A percentile compares a stretch with the other conserved stretches of the same genome.
These are phyloP conservation scores for Tolypocladium pustulatum DNA, from an alignment of 2,329 filamentous ascomycete genomes.

Conservation along the genomic window DNA sequence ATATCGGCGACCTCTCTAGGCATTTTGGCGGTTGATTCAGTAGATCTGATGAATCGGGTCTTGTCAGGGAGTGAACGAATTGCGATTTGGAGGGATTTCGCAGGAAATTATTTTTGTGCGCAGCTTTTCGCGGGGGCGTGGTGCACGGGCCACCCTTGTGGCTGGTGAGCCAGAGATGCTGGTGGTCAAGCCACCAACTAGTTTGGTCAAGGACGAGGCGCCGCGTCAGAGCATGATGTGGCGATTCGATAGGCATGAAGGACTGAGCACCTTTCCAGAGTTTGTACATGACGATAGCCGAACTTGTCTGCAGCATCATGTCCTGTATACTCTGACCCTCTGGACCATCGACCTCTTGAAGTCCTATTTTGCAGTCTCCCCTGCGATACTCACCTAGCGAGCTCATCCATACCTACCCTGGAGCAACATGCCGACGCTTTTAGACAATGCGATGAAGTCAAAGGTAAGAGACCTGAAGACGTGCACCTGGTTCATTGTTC, in stretches of 20 bases:
- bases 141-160: conserved; percentile 10
- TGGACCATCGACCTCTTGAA: neutral
- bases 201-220: neutral
- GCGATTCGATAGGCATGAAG: neutral
- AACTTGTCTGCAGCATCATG: neutral
- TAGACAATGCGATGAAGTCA: conserved; percentile 60
- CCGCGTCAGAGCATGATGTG: neutral
- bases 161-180: neutral
- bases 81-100: conserved; percentile 11
- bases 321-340: neutral
- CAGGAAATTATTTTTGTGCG: conserved; percentile 16
- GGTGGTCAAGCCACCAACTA: neutral
- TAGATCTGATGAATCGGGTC: conserved; percentile 13
- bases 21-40: conserved; percentile 62
- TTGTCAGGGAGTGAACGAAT: conserved; percentile 6
- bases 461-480: conserved; percentile 38
- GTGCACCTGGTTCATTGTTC: neutral
- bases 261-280: neutral
- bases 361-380: neutral
- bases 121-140: conserved; percentile 12
- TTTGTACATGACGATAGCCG: neutral
- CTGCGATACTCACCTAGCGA: neutral
- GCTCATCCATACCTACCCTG: neutral
- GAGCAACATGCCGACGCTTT: conserved; percentile 52
- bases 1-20: conserved; percentile 97